Conservation (phyloP, 225 moss, liverwort and hornwort genomes). For the Neckera pumila region DNA sequence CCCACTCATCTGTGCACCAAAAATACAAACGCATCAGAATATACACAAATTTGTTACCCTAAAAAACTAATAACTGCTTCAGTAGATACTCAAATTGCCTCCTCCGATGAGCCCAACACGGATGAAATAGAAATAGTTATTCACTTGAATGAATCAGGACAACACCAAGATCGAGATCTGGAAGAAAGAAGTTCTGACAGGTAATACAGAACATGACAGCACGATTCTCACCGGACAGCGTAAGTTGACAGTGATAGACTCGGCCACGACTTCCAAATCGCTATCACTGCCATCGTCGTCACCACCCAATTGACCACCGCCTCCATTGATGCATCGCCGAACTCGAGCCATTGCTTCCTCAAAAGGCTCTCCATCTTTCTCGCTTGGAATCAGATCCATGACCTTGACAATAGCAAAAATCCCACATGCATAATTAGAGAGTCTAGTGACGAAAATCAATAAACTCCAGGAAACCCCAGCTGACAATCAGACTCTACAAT, state of each 20-base stretch:
- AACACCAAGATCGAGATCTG: not conserved
- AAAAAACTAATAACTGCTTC: not conserved
- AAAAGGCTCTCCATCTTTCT: conserved; percentile 67
- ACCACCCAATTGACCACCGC: conserved; percentile 53
- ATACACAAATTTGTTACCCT: not conserved
- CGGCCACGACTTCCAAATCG: conserved; percentile 90
- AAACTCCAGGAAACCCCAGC: not conserved
- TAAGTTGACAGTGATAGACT: conserved; percentile 79
- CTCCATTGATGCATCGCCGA: conserved; percentile 85
- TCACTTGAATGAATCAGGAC: not conserved
- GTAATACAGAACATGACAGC: not conserved
- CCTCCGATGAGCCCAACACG: not conserved
- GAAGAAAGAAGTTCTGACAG: not conserved
- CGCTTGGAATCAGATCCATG: conserved; percentile 65
- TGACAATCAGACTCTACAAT: not conserved
- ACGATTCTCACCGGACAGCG: conserved; percentile 76
- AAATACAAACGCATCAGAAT: not conserved
- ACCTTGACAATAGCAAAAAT: conserved; percentile 22
- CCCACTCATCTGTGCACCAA: conserved; percentile 81
- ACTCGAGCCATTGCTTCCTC: conserved; percentile 92
- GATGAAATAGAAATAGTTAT: not conserved
- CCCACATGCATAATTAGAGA: not conserved
- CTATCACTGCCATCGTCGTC: conserved; percentile 94
- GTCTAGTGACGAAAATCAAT: not conserved
- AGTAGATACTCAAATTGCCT: not conserved